Evolutionary conservation across 306 rosid species (phyloP).

Genomic region (Trichosanthes truncata): DNA sequence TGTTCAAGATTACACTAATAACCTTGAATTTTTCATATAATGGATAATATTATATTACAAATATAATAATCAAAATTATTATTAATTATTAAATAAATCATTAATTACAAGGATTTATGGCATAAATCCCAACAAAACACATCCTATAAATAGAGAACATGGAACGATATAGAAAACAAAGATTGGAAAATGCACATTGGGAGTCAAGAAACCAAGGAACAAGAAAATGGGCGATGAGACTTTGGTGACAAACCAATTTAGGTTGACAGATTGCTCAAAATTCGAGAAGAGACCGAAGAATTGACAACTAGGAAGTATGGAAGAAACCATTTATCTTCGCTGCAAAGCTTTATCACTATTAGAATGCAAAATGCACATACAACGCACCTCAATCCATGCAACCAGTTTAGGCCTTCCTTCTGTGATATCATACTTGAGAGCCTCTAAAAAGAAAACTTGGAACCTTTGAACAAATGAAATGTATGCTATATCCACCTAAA

Average conservation of each 20-base stretch:
- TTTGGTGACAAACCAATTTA: not conserved
- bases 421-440: constrained; percentile 26
- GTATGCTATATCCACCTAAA: constrained; percentile 60
- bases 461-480: constrained; percentile 53
- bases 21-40: too few species aligned
- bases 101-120: too few species aligned
- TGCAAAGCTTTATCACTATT: not conserved
- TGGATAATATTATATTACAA: too few species aligned
- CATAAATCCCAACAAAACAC: too few species aligned
- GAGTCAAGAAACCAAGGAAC: not conserved
- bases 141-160: too few species aligned
- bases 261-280: not conserved
- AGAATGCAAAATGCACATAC: not conserved
- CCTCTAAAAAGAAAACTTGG: constrained; percentile 31
- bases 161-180: not conserved
- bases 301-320: not conserved
- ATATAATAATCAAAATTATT: too few species aligned
- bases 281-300: not conserved
- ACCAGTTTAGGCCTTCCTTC: not conserved
- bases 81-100: too few species aligned
- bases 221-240: not conserved
- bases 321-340: not conserved
- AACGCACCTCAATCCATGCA: constrained; percentile 3
- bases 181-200: not conserved
- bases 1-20: too few species aligned